A percentile compares a stretch with the other conserved stretches of the same genome.
phyloP scores from a whole-genome alignment of 1,284 basidiomycete genomes.

The Ganoderma meredithae region DNA sequence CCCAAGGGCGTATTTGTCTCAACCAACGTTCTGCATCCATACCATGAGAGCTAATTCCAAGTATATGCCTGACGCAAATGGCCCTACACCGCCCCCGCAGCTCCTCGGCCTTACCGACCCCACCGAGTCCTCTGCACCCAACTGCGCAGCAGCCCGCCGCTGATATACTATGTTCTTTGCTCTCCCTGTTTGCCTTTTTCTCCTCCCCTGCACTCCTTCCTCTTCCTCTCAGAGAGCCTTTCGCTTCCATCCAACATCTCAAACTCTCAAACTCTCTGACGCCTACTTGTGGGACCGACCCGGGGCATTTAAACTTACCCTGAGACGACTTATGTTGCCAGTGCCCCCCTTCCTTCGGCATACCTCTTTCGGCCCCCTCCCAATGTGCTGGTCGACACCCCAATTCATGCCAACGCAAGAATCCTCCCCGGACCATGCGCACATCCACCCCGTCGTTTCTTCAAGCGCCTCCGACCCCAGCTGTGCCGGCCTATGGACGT shows the following conservation, averaged over 20 bases:
- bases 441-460: neutral
- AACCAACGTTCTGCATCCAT: neutral
- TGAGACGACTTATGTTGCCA: neutral
- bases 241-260: neutral
- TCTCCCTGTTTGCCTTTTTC: neutral
- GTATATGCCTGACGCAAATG: neutral
- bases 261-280: neutral
- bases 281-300: neutral
- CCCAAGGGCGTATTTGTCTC: neutral
- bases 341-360: neutral
- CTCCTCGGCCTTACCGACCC: neutral
- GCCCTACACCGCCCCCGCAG: neutral
- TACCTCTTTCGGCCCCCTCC: conserved; percentile 3
- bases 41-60: conserved; percentile 3
- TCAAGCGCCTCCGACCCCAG: neutral
- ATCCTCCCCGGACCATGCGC: neutral
- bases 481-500: neutral
- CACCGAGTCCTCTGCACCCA: neutral
- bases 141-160: conserved; percentile 1
- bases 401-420: neutral
- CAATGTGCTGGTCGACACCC: neutral
- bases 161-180: neutral
- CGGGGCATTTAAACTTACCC: conserved; percentile 1
- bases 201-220: neutral
- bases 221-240: neutral